Percentiles rank a stretch among this genome's conserved stretches.
These are phyloP conservation scores for Geotrichum reessii DNA, from an alignment of 1,139 yeast species.

Conservation along the genomic window DNA sequence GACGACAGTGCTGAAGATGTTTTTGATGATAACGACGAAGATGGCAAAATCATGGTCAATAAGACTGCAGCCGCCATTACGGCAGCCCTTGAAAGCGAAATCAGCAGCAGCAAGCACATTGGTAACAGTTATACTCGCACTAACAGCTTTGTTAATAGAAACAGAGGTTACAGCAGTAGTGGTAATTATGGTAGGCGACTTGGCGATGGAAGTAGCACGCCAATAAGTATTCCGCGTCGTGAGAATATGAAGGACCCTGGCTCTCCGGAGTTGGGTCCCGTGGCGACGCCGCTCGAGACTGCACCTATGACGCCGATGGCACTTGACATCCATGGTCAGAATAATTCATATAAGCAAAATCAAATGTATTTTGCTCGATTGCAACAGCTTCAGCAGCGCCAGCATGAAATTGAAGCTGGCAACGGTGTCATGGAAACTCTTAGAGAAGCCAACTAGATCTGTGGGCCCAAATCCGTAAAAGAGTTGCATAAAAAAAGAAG, in stretches of 20 bases:
- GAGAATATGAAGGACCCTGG: slow-evolving; percentile 9
- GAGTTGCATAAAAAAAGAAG: too few relatives aligned
- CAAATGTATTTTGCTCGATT: slow-evolving; percentile 3
- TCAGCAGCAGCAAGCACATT: slow-evolving; percentile 1
- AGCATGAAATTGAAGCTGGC: neutral
- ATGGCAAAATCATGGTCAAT: slow-evolving; percentile 3
- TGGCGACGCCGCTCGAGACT: slow-evolving; percentile 15
- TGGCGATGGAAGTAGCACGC: slow-evolving; percentile 5
- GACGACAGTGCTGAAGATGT: neutral
- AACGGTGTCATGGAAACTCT: slow-evolving; percentile 9
- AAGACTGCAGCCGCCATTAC: slow-evolving; percentile 17
- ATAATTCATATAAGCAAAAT: slow-evolving; percentile 2
- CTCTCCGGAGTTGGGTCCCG: slow-evolving; percentile 17
- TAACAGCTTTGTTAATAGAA: neutral
- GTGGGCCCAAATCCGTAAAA: too few relatives aligned
- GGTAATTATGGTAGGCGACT: neutral
- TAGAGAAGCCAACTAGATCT: neutral
- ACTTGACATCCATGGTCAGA: slow-evolving; percentile 12
- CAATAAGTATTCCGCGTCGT: slow-evolving; percentile 10
- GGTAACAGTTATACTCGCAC: slow-evolving; percentile 1
- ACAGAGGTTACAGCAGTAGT: neutral
- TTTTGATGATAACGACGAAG: neutral
- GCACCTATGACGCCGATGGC: slow-evolving; percentile 21
- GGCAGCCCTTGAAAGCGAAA: slow-evolving; percentile 7
- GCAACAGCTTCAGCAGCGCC: slow-evolving; percentile 6